These are phyloP conservation scores for Fagopyrum tataricum DNA, from an alignment of 148 eudicot species.

Conservation along the genomic window DNA sequence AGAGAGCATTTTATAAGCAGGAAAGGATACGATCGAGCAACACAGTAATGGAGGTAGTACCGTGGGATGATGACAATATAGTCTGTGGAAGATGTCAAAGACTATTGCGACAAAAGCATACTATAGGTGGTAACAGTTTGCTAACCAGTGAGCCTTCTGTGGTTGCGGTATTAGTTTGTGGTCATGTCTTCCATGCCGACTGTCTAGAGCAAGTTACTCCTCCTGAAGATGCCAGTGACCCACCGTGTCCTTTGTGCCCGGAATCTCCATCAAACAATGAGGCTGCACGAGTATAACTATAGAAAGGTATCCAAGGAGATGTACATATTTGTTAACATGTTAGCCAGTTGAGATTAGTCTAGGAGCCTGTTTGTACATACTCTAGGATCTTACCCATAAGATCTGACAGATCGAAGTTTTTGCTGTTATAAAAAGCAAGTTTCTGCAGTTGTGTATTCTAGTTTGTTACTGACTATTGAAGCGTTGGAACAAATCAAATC, in stretches of 20 bases:
- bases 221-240: slow-evolving; percentile 57
- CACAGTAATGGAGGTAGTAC: slow-evolving; percentile 21
- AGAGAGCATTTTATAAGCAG: slow-evolving; percentile 30
- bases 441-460: not conserved
- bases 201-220: slow-evolving; percentile 64
- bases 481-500: not conserved
- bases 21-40: slow-evolving; percentile 50
- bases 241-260: slow-evolving; percentile 61
- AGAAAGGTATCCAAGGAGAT: not conserved
- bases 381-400: slow-evolving; percentile 1
- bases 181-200: slow-evolving; percentile 75
- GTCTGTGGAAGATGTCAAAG: slow-evolving; percentile 58
- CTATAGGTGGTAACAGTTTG: slow-evolving; percentile 27
- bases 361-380: slow-evolving; percentile 2
- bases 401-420: not conserved
- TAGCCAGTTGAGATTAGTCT: not conserved
- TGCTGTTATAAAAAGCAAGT: not conserved
- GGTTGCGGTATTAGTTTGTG: slow-evolving; percentile 76
- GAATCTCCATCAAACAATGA: slow-evolving; percentile 18
- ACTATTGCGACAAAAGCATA: slow-evolving; percentile 38
- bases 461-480: not conserved
- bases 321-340: not conserved
- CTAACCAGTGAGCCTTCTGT: slow-evolving; percentile 44
- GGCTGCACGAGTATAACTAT: slow-evolving; percentile 6
- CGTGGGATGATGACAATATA: slow-evolving; percentile 31